Conservation (phyloP, 1,284 basidiomycete species). For the Mycena citricolor region DNA sequence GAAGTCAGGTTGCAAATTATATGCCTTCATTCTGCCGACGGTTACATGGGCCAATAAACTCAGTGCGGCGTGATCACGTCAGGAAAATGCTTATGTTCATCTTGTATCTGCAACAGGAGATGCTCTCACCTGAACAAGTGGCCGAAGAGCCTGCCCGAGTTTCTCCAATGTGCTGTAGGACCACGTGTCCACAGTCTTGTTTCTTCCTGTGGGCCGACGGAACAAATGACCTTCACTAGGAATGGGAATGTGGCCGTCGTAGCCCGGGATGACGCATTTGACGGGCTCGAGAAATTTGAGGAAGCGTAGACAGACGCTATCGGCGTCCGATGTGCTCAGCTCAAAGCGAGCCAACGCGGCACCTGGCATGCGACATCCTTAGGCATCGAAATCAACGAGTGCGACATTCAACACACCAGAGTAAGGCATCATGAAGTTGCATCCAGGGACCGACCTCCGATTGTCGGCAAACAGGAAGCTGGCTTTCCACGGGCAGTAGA, state of each 20-base stretch:
- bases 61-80: conserved; percentile 9
- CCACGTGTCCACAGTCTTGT: conserved; percentile 8
- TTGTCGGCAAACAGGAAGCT: conserved; percentile 13
- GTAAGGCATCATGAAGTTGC: conserved; percentile 7
- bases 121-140: conserved; percentile 12
- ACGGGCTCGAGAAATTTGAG: conserved; percentile 6
- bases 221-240: conserved; percentile 12
- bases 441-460: conserved; percentile 3
- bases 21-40: conserved; percentile 22
- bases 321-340: conserved; percentile 8
- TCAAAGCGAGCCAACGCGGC: conserved; percentile 15
- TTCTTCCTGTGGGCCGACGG: conserved; percentile 12
- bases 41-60: conserved; percentile 22
- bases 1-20: conserved; percentile 24
- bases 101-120: conserved; percentile 2
- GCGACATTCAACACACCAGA: background rate
- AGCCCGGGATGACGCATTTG: conserved; percentile 7
- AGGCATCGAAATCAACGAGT: background rate
- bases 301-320: conserved; percentile 12
- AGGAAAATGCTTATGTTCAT: conserved; percentile 17
- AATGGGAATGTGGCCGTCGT: conserved; percentile 11
- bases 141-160: conserved; percentile 10
- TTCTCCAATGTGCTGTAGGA: background rate
- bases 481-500: too few species aligned
- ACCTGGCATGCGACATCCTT: background rate